phyloP scores from a whole-genome alignment of 2,329 filamentous ascomycete species.

The Epichloe brachyelytri region DNA sequence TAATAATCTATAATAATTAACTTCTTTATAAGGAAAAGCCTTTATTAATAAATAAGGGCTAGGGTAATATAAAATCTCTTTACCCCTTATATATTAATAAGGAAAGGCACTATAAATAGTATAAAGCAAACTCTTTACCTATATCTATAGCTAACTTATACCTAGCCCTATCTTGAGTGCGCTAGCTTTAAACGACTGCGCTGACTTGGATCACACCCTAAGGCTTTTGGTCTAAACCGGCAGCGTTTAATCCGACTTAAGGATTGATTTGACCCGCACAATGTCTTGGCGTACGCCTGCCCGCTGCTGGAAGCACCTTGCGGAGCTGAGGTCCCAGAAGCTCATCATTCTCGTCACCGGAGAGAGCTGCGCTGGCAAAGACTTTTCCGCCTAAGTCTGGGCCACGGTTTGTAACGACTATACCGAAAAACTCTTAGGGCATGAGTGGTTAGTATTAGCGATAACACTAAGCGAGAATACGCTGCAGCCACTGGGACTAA shows the following conservation, averaged over 20 bases:
- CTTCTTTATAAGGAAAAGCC: too few species aligned
- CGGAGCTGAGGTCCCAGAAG: constrained; percentile 24
- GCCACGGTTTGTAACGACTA: constrained; percentile 24
- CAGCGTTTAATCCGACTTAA: constrained; percentile 39
- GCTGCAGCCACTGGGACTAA: constrained; percentile 34
- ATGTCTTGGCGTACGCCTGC: constrained; percentile 42
- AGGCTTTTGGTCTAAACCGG: constrained; percentile 44
- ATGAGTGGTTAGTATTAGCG: constrained; percentile 40
- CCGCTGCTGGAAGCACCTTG: constrained; percentile 30
- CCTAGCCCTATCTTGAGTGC: too few species aligned
- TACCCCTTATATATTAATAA: too few species aligned
- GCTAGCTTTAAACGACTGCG: too few species aligned
- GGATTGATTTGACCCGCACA: constrained; percentile 30
- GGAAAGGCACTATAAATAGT: too few species aligned
- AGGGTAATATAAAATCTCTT: too few species aligned
- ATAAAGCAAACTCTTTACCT: too few species aligned
- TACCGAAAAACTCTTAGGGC: constrained; percentile 19
- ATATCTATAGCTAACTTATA: too few species aligned
- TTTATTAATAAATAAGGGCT: too few species aligned
- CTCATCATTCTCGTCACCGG: constrained; percentile 47
- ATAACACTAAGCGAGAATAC: constrained; percentile 44
- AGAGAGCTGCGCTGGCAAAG: constrained; percentile 42
- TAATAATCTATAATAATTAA: too few species aligned
- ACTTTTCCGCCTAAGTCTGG: constrained; percentile 45
- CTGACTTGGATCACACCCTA: constrained; percentile 48